Conservation (phyloP, 2,329 filamentous ascomycete genomes). For the Dothistroma septosporum region DNA sequence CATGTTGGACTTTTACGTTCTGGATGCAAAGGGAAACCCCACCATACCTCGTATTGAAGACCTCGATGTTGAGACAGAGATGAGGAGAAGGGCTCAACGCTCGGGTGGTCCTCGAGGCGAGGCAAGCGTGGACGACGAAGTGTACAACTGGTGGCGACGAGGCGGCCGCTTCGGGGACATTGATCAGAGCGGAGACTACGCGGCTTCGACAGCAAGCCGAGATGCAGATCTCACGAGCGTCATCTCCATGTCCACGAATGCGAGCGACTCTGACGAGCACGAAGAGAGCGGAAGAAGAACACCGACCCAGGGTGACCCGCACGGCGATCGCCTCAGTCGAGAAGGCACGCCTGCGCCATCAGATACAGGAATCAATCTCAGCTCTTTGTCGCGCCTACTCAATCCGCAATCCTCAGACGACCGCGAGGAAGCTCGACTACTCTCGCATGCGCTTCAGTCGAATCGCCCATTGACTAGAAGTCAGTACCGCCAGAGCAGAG, state of each 20-base stretch:
- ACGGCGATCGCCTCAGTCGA: slow-evolving; percentile 32
- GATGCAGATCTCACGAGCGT: slow-evolving; percentile 73
- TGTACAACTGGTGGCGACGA: slow-evolving; percentile 80
- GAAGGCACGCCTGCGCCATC: slow-evolving; percentile 54
- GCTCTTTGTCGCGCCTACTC: slow-evolving; percentile 68
- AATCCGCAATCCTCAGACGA: slow-evolving; percentile 75
- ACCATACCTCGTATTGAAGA: slow-evolving; percentile 57
- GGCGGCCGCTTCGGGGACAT: slow-evolving; percentile 81
- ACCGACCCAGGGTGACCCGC: slow-evolving; percentile 66
- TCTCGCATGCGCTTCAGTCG: slow-evolving; percentile 73
- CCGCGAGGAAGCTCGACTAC: slow-evolving; percentile 71
- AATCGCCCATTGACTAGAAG: slow-evolving; percentile 75
- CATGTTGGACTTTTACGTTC: slow-evolving; percentile 50
- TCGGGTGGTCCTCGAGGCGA: slow-evolving; percentile 27
- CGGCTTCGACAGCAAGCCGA: slow-evolving; percentile 58
- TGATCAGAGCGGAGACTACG: slow-evolving; percentile 77
- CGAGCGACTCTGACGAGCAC: slow-evolving; percentile 43
- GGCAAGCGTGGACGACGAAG: slow-evolving; percentile 54
- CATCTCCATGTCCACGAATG: slow-evolving; percentile 58
- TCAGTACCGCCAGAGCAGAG: slow-evolving; percentile 64
- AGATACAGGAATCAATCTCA: slow-evolving; percentile 36
- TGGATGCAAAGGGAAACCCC: slow-evolving; percentile 49
- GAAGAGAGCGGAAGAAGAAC: slow-evolving; percentile 59
- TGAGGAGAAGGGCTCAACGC: slow-evolving; percentile 47
- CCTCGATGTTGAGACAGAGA: slow-evolving; percentile 77